Base-by-base conservation (phyloP, 306 rosid genomes). In the Rosa rugosa region DNA sequence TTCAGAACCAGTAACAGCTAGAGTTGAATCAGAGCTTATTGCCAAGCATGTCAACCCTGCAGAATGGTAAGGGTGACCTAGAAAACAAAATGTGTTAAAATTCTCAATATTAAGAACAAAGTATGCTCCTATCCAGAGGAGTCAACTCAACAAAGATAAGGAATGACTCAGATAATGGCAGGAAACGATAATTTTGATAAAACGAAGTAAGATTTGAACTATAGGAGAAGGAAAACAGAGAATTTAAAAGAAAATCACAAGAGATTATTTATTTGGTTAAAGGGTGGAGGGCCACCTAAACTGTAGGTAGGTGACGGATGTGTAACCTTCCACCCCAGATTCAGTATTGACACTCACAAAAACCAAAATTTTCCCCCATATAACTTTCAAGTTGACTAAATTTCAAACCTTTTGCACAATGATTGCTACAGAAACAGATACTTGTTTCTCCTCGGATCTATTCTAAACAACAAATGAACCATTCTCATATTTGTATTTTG, bases 31-130 rank as follows among this genome's bases (percentile, higher is more conserved):
- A 36, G 94, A 83, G 86, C 84, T 91, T 77, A 95, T 83, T 34
- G 98, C 81, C 90, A 95, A 83, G 76, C 94, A 93, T 72, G 98
- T 93, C 86, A 95, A 75, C 59, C 91, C 97, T 78, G 86, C 84
- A 5, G 90, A 81, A 71, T 95, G 98, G 88, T 88, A 93, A 2
- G 94, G 97, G 77, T 95, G 90, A 60, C 98, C 99, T 95, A 74
- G 53, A 85, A 76, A 75, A 78, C 56, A 88, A 54, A 82, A 31
- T 49, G 27, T 18, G 73, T 42, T 50, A 71, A 74, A 22, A 69
- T 56, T 25, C 27, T n/a, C 31, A 56, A 56, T 40, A 79, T 62
- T 17, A n/a, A 27, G 75, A 44, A 77, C 25, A 8, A 44, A n/a
- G 8, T 54, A 54, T 10, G 22, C 42, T 54, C 8, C 27, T 31